Percentiles rank a stretch among this genome's conserved stretches.
Conservation (phyloP, 2,329 filamentous ascomycete genomes). For the Colletotrichum theobromicola region DNA sequence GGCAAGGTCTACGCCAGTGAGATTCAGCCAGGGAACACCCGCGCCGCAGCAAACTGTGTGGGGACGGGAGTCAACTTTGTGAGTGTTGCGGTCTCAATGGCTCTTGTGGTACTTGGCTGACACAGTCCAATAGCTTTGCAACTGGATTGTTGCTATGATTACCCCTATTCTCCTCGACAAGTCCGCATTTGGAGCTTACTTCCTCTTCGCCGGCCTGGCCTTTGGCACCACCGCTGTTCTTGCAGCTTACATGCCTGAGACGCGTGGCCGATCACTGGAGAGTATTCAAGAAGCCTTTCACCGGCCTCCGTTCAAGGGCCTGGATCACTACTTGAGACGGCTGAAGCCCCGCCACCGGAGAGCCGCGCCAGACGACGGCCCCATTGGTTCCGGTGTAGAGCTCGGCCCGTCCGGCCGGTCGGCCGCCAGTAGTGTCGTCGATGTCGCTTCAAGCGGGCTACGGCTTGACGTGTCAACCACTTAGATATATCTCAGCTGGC, state of each 20-base stretch:
- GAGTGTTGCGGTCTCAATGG: neutral
- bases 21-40: constrained; percentile 58
- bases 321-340: neutral
- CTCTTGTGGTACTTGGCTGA: neutral
- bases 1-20: constrained; percentile 63
- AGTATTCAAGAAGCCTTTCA: constrained; percentile 45
- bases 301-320: neutral
- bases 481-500: no score
- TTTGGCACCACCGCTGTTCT: constrained; percentile 27
- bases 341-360: neutral
- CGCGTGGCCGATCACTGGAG: constrained; percentile 43
- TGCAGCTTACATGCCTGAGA: constrained; percentile 37
- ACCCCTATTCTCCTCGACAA: constrained; percentile 45
- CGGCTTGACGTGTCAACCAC: neutral
- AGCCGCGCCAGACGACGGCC: neutral
- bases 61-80: constrained; percentile 38
- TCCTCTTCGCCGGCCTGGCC: constrained; percentile 47
- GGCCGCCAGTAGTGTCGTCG: neutral
- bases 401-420: neutral
- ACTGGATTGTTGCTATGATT: constrained; percentile 50
- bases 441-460: neutral
- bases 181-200: constrained; percentile 47
- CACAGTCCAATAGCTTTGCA: constrained; percentile 34
- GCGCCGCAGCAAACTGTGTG: constrained; percentile 58
- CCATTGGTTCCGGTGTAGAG: neutral